A percentile compares a stretch with the other conserved stretches of the same genome.
phyloP scores from a whole-genome alignment of 768 basidiomycete genomes.

The Termitomyces titanicus region DNA sequence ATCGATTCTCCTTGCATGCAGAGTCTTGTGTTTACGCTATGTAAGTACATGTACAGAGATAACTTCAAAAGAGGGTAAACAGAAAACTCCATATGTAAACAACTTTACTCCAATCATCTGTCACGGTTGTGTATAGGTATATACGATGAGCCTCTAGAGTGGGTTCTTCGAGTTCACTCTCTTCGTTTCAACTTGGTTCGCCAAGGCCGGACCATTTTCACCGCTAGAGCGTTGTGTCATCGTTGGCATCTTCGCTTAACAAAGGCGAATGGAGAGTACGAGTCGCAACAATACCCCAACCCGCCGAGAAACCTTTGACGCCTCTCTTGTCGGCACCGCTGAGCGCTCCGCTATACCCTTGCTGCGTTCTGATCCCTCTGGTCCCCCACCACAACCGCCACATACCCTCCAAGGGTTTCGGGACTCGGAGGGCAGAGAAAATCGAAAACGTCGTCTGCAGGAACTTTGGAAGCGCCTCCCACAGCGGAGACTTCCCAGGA shows the following conservation, averaged over 20 bases:
- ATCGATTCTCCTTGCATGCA: background rate
- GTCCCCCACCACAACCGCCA: conserved; percentile 33
- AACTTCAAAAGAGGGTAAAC: too few species aligned
- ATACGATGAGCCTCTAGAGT: conserved; percentile 34
- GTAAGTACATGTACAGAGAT: too few species aligned
- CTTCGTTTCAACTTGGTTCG: conserved; percentile 9
- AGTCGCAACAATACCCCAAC: conserved; percentile 23
- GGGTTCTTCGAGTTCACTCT: conserved; percentile 23
- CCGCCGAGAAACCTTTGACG: conserved; percentile 51
- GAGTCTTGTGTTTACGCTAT: background rate
- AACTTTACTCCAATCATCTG: conserved; percentile 14
- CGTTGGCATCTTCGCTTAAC: conserved; percentile 8
- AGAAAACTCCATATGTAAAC: conserved; percentile 12
- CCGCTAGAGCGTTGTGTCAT: conserved; percentile 7
- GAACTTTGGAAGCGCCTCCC: conserved; percentile 63
- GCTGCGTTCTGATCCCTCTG: conserved; percentile 51
- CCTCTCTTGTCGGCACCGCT: conserved; percentile 46
- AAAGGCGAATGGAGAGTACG: conserved; percentile 15
- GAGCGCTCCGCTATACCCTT: conserved; percentile 56
- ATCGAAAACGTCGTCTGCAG: conserved; percentile 56
- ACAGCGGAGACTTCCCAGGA: conserved; percentile 17
- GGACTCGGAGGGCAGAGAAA: conserved; percentile 56
- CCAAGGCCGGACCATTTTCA: conserved; percentile 11
- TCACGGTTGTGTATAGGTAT: conserved; percentile 4
- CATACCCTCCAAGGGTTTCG: conserved; percentile 61